Evolutionary conservation across 768 basidiomycete genomes (phyloP).

Genomic region (Agaricus sinodeliciosus): DNA sequence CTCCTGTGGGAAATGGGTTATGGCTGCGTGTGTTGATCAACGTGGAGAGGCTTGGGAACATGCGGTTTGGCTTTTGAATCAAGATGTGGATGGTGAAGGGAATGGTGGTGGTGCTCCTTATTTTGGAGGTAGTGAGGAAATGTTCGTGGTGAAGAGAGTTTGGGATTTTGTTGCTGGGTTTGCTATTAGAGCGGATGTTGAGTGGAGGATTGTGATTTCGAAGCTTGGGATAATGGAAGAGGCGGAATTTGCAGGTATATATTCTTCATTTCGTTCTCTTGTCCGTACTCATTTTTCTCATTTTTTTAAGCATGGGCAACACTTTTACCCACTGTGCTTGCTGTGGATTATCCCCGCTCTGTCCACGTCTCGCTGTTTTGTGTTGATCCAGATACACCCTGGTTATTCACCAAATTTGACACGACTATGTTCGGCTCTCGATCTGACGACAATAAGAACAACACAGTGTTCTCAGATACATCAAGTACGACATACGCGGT

Average conservation of each 20-base stretch:
- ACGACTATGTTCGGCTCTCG: conserved; percentile 12
- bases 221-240: conserved; percentile 57
- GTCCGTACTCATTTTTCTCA: conserved; percentile 3
- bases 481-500: conserved; percentile 11
- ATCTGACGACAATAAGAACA: conserved; percentile 18
- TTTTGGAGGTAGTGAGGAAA: conserved; percentile 27
- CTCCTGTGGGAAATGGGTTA: conserved; percentile 66
- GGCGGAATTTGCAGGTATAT: conserved; percentile 61
- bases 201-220: conserved; percentile 75
- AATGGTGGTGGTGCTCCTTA: conserved; percentile 11
- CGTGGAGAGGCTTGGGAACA: conserved; percentile 70
- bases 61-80: conserved; percentile 55
- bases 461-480: conserved; percentile 18
- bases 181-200: conserved; percentile 59
- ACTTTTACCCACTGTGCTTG: conserved; percentile 33
- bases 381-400: conserved; percentile 52
- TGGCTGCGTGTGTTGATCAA: conserved; percentile 71
- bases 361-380: conserved; percentile 56
- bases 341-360: conserved; percentile 36
- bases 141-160: conserved; percentile 48
- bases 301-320: conserved; percentile 57
- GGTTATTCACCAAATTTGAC: conserved; percentile 44
- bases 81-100: conserved; percentile 22
- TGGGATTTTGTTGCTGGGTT: conserved; percentile 67
- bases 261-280: neutral